Base-by-base conservation (phyloP, 106 monocot genomes). In the Dioscorea alata region DNA sequence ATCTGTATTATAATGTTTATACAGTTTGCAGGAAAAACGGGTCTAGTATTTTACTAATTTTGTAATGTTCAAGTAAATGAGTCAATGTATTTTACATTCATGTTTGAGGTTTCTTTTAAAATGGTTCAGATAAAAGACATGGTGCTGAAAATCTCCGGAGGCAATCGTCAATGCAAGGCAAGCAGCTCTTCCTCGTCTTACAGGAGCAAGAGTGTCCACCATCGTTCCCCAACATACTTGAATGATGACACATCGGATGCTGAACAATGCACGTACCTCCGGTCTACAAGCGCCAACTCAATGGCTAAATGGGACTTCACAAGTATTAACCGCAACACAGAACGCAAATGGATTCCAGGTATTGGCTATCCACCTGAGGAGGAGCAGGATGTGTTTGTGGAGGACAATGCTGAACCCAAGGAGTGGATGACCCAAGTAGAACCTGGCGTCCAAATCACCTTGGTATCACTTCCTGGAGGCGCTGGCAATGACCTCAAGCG, bases 371-470 rank as follows among this genome's bases (percentile, higher is more conserved):
- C 52, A 8, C 25, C 69, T 18, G 59, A 69, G 34, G 81, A 70
- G 65, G 80, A 60, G 28, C 28, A 28, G 6, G 79, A 79, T 23
- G 70, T 76, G 63, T 31, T 84, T 62, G 78, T 79, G 66, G 76
- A 76, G 58, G 77, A 71, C 15, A 71, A 80, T 24, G 80, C 75
- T 13, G 86, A 79, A 61, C 77, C 81, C 5, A 86, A 82, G 81
- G 95, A 96, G 74, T 95, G 95, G 95, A 82, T 83, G 18, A 91
- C 95, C 8, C 95, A 91, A 73, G 91, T 95, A 18, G 95, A 95
- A 64, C 95, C 95, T 2, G 95, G 95, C 4, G 95, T 95, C 16
- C 95, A 95, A 62, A 80, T 95, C 34, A 88, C 95, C 34, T 95
- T 95, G 25, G 73, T 95, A 12, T 85, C 88, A 12, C 74, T 91